phyloP scores from a whole-genome alignment of 2,329 filamentous ascomycete genomes.

The Diatrype stigma region DNA sequence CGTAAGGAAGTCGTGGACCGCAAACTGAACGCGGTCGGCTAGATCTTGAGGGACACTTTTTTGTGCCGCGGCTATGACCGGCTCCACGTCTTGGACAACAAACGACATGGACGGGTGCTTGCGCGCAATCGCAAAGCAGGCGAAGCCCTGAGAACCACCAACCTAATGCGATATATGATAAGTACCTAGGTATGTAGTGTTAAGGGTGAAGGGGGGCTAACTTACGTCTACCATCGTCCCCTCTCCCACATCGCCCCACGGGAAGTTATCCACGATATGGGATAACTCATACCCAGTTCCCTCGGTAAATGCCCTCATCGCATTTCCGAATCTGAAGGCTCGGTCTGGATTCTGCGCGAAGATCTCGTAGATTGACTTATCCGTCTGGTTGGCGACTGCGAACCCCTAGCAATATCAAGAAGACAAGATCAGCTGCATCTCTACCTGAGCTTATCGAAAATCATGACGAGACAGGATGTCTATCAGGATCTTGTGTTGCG shows the following conservation, averaged over 20 bases:
- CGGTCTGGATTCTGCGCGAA: constrained; percentile 15
- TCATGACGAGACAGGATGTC: too few species aligned
- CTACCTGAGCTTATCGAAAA: too few species aligned
- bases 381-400: constrained; percentile 13
- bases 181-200: neutral
- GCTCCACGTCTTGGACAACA: constrained; percentile 26
- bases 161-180: constrained; percentile 4
- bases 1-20: constrained; percentile 37
- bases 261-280: constrained; percentile 13
- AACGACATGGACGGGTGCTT: constrained; percentile 9
- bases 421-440: too few species aligned
- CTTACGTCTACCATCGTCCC: constrained; percentile 15
- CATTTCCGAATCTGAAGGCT: constrained; percentile 15
- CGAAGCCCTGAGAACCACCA: constrained; percentile 13
- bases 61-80: constrained; percentile 4
- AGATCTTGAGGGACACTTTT: constrained; percentile 3
- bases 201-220: too few species aligned
- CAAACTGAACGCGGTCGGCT: constrained; percentile 14
- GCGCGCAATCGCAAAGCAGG: constrained; percentile 6
- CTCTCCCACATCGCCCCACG: constrained; percentile 10
- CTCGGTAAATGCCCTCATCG: constrained; percentile 15
- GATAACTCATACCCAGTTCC: constrained; percentile 12
- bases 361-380: constrained; percentile 14
- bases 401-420: constrained; percentile 15
- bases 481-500: too few species aligned